phyloP scores from a whole-genome alignment of 2,329 filamentous ascomycete genomes.

The Macrophomina tecta region DNA sequence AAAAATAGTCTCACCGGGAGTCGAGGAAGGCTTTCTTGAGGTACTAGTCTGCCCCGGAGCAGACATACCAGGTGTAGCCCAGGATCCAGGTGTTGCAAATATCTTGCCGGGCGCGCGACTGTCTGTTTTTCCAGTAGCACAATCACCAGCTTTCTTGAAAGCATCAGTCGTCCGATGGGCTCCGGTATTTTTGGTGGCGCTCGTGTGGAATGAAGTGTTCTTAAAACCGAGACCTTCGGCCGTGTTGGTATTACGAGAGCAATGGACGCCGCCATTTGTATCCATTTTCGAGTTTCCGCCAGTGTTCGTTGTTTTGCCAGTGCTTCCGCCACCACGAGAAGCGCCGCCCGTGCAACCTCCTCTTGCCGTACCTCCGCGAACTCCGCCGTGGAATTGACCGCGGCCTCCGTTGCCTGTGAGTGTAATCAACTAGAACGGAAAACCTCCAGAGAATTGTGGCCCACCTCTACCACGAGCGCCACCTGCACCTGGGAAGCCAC shows the following conservation, averaged over 20 bases:
- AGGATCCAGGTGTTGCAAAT: neutral
- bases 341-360: conserved; percentile 1
- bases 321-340: conserved; percentile 17
- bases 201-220: neutral
- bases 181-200: neutral
- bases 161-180: neutral
- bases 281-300: neutral
- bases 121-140: neutral
- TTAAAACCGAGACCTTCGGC: neutral
- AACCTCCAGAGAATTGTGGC: conserved; percentile 16
- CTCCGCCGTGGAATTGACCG: neutral
- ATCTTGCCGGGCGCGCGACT: neutral
- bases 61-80: neutral
- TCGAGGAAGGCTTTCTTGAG: neutral
- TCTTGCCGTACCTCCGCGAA: neutral
- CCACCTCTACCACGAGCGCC: conserved; percentile 25
- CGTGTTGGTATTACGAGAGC: neutral
- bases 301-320: conserved; percentile 2
- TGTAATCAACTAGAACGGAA: conserved; percentile 25
- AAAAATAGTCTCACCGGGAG: neutral
- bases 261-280: neutral
- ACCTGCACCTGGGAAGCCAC: neutral
- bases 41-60: neutral
- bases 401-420: neutral
- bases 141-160: neutral